Evolutionary conservation across 139 green algal species (phyloP), one percentile per base, ranked within the genome.

Genomic region (Haematococcus sp.): DNA sequence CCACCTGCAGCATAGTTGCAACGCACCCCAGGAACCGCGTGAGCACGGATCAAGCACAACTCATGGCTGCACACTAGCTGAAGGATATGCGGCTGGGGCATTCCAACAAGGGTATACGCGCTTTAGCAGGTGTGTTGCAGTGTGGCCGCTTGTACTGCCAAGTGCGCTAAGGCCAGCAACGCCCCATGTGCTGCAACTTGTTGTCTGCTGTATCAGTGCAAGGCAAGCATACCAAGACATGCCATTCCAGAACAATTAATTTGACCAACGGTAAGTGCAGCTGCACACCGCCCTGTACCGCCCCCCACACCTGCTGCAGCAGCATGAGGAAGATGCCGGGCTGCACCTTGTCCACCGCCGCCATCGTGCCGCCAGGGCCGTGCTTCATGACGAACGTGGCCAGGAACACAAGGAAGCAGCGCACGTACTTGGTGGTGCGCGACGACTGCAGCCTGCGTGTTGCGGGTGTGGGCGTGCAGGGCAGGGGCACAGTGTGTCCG

Each of bases 271-370:
- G n/a, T n/a, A n/a, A n/a, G n/a, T n/a, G n/a, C n/a, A n/a, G n/a
- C n/a, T n/a, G n/a, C n/a, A n/a, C n/a, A n/a, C n/a, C n/a, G n/a
- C n/a, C n/a, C n/a, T n/a, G n/a, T n/a, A n/a, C n/a, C n/a, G n/a
- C 91, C 76, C 28, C 70, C 46, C 78, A 76, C 63, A 97, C 86
- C 75, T 91, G 76, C 76, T 93, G 76, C 75, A 97, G 49, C 23
- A 98, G 71, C 81, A 93, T 92, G 34, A 81, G 40, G 52, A 96
- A 89, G 28, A 97, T 78, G 27, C 91, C 92, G 5, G 76, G 76
- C 87, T 98, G 95, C 71, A 98, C 87, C 20, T 67, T 79, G 31
- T 98, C 87, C 52, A 98, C 80, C 33, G 46, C 80, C 35, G 77
- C 79, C 16, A 60, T n/a, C 22, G 93, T 61, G 1, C 68, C n/a